Base-by-base conservation (phyloP, 225 moss, liverwort and hornwort species). In the Rhytidiadelphus loreus region DNA sequence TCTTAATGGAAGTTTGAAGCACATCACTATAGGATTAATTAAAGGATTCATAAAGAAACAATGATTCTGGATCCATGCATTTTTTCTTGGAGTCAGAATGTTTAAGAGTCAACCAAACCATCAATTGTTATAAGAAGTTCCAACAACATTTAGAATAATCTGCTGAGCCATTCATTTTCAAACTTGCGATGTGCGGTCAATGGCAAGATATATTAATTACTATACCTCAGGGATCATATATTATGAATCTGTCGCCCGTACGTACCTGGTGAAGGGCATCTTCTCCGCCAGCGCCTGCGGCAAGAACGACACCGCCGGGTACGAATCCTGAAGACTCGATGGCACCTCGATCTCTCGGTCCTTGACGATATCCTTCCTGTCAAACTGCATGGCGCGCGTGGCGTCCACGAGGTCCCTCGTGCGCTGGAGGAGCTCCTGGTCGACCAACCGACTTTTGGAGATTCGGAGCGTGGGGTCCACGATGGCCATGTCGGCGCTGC, bases 391-490 rank as follows among this genome's bases (percentile, higher is more conserved):
- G 78, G 87, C 82, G 69, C 82, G 85, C 39, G 72, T 88, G 83
- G 92, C 84, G 16, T 85, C 89, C 53, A 90, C 53, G 12, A 92
- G 86, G 81, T 92, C 92, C 12, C 61, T 85, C 33, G 88, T 81
- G 64, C 85, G 86, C 82, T 94, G 88, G 73, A 91, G 75, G 7
- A 90, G 84, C 78, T 88, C 87, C 82, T 86, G 86, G 79, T 92
- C 88, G 16, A 65, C 57, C 44, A 92, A 76, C 15, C 82, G 25
- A 52, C 88, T 68, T 29, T 46, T 71, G 39, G 93, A 89, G 80
- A 92, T 91, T 8, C 88, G 79, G 24, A 93, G 88, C 50, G 84
- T 90, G 26, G 93, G 92, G 80, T 93, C 93, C 73, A 87, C 73
- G 46, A 92, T 86, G 81, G 86, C 82, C 33, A 93, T 78, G 88